Base-by-base conservation (phyloP, 768 basidiomycete species). In the Gloeophyllum trabeum region DNA sequence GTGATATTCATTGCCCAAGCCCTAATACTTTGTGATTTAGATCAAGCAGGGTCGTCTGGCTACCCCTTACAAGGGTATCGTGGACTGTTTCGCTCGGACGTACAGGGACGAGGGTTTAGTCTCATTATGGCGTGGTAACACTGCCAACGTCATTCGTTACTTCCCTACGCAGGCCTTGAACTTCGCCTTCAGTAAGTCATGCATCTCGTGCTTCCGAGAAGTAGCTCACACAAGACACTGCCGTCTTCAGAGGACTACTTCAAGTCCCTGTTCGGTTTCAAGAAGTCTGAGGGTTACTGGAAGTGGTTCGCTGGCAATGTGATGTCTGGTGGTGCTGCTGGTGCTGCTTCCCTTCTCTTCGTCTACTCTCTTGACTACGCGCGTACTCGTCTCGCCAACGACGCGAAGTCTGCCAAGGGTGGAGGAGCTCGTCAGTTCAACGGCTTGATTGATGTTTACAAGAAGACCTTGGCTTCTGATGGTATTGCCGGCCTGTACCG, bases 61-160 rank as follows among this genome's bases (percentile, higher is more conserved):
- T 43, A 68, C 78, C 49, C 96, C 96, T 25, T 98, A 99, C 83
- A 93, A 93, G 77, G 96, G 96, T 60, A 73, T 99, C 53, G 65
- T 58, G 45, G 96, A 98, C 69, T 96, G 93, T 54, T 96, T 96
- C 61, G 30, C 51, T 48, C 88, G 96, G 51, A 97, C 93, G 45
- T 94, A 93, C 76, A 68, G 64, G 52, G 94, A 97, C 13, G 96
- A 99, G 75, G 96, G 96, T 64, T 69, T 96, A 41, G 73, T 91
- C 48, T 86, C 96, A 18, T 73, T 99, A 59, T 98, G 96, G 96
- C 74, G 96, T 71, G 96, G 96, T 66, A 99, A 99, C 81, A 98
- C 94, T 45, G 94, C 96, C 78, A 99, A 99, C 71, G 96, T 99
- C 69, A 96, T 99, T 72, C 93, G 96, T 63, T 99, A 99, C 86